Evolutionary conservation across 192 early-diverging fungal species (phyloP), one percentile per base, ranked within the genome.

Genomic region (Rhizoclosmatium sp.): DNA sequence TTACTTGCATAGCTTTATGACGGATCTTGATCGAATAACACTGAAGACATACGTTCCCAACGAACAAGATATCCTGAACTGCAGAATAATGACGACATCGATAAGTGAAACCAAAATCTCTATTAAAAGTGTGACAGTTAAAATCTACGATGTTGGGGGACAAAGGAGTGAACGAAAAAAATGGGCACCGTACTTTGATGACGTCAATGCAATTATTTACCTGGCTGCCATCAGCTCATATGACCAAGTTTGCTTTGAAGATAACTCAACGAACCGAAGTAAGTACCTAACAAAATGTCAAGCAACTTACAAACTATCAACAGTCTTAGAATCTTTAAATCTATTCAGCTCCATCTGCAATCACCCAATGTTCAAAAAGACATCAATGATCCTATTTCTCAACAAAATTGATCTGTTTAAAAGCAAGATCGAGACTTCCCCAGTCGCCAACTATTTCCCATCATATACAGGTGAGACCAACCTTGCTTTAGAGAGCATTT

Each of bases 131-230:
- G 75, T 81, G 12, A 79, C 75, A 40, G 75, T 79, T 69, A 88
- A 83, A 69, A 86, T 92, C 72, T 92, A 78, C 66, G 90, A 92
- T 82, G 89, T 92, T 0, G 91, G 91, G 31, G 90, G 90, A n/a
- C 90, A 92, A 76, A 82, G 89, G 48, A 87, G 90, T 85, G 83
- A 42, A 85, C 90, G 10, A 90, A 90, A 58, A 71, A 58, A 49
- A 49, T 71, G 70, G 70, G 70, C 70, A 21, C 39, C 51, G 16
- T 58, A 58, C 67, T 91, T 91, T 78, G 90, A 91, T 62, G 87
- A 91, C 64, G 83, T 87, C 16, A 80, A 83, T 48, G 89, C 89
- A 12, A 90, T 91, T 56, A 90, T 92, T 23, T 92, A 91, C 47
- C 82, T 92, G 79, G 78, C 82, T 16, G 89, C 89, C 1, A 70